phyloP scores from a whole-genome alignment of 352 stramenopile species.

The Elongisporangium undulatum region DNA sequence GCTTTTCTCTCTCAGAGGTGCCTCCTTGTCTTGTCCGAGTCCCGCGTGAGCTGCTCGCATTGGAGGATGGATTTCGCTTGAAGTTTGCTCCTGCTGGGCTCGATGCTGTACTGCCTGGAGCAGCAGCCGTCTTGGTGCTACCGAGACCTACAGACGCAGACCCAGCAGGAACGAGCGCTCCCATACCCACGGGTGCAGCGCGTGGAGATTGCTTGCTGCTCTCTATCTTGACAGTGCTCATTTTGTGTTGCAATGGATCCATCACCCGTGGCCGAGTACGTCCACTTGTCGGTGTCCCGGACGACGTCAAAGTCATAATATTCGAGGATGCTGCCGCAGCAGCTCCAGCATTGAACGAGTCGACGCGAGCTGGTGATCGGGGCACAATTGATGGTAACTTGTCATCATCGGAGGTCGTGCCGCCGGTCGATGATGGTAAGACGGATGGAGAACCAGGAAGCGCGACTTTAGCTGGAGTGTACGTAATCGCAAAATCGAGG shows the following conservation, averaged over 20 bases:
- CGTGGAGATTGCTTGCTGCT: slow-evolving; percentile 33
- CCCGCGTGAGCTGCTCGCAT: slow-evolving; percentile 10
- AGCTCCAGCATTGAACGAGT: slow-evolving; percentile 10
- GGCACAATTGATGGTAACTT: slow-evolving; percentile 57
- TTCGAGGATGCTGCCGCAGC: slow-evolving; percentile 2
- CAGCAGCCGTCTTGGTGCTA: slow-evolving; percentile 12
- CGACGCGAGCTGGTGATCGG: slow-evolving; percentile 35
- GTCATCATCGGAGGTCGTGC: slow-evolving; percentile 31
- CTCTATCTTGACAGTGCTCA: slow-evolving; percentile 23
- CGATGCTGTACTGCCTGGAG: neutral
- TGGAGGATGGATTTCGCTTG: slow-evolving; percentile 50
- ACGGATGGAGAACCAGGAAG: slow-evolving; percentile 17
- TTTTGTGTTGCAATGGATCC: slow-evolving; percentile 40
- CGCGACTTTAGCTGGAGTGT: slow-evolving; percentile 25
- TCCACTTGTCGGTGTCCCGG: slow-evolving; percentile 26
- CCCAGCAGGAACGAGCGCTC: slow-evolving; percentile 14
- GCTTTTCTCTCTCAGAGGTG: slow-evolving; percentile 21
- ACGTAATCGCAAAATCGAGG: slow-evolving; percentile 44
- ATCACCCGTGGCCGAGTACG: slow-evolving; percentile 37
- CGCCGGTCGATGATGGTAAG: slow-evolving; percentile 2
- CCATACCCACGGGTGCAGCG: slow-evolving; percentile 13
- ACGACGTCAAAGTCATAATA: slow-evolving; percentile 9
- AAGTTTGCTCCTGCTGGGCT: slow-evolving; percentile 22
- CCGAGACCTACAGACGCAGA: slow-evolving; percentile 7
- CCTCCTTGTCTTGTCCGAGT: slow-evolving; percentile 17